Conservation (phyloP, 2,329 filamentous ascomycete genomes). For the Cladosporium sphaerospermum region DNA sequence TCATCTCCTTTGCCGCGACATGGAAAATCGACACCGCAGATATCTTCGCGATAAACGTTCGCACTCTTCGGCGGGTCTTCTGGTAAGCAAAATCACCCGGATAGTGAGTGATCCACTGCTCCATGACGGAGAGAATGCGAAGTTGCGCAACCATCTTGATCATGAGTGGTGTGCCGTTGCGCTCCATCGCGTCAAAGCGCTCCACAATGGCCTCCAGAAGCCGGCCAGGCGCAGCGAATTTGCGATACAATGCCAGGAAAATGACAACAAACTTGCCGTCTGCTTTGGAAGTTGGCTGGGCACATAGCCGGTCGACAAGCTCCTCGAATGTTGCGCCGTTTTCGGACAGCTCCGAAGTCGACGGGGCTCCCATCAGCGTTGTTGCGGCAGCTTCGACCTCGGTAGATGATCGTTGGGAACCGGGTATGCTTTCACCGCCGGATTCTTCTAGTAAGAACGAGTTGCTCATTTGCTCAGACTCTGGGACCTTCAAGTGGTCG, state of each 20-base stretch:
- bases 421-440: conserved; percentile 50
- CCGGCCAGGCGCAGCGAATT: conserved; percentile 76
- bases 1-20: conserved; percentile 79
- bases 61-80: conserved; percentile 63
- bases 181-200: conserved; percentile 64
- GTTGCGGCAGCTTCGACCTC: conserved; percentile 49
- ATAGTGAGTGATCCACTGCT: conserved; percentile 84
- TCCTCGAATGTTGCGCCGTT: conserved; percentile 49
- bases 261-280: conserved; percentile 83
- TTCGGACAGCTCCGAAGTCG: conserved; percentile 40
- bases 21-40: conserved; percentile 74
- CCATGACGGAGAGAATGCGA: conserved; percentile 74
- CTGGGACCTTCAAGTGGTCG: conserved; percentile 28
- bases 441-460: conserved; percentile 66
- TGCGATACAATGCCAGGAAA: conserved; percentile 88
- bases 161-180: conserved; percentile 62
- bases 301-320: conserved; percentile 75
- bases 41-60: conserved; percentile 69
- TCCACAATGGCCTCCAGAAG: conserved; percentile 73
- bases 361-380: conserved; percentile 14
- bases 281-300: conserved; percentile 74
- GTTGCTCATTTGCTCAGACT: conserved; percentile 35
- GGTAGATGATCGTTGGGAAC: conserved; percentile 62
- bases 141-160: conserved; percentile 75
- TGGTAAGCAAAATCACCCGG: conserved; percentile 87